Evolutionary conservation across 2,329 filamentous ascomycete species (phyloP).

Genomic region (Malbranchea cinnamomea): DNA sequence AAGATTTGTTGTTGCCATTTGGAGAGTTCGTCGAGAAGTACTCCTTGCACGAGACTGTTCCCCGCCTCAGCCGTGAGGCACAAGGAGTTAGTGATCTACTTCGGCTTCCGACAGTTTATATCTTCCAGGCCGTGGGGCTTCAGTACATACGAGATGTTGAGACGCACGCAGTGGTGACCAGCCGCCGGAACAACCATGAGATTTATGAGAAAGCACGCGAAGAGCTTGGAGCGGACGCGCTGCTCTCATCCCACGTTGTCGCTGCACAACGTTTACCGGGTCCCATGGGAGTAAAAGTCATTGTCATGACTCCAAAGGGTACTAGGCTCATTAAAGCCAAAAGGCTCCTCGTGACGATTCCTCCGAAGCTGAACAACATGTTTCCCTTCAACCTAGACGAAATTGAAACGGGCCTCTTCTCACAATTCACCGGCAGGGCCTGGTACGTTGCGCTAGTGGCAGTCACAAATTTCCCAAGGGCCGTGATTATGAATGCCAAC

Average conservation of each 20-base stretch:
- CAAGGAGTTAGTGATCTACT: slow-evolving; percentile 14
- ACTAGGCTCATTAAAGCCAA: slow-evolving; percentile 21
- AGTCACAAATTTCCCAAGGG: slow-evolving; percentile 18
- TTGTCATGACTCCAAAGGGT: slow-evolving; percentile 18
- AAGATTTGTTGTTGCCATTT: slow-evolving; percentile 18
- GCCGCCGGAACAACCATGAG: slow-evolving; percentile 7
- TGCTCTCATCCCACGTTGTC: slow-evolving; percentile 9
- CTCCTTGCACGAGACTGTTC: slow-evolving; percentile 11
- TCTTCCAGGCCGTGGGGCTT: slow-evolving; percentile 16
- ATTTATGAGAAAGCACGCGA: slow-evolving; percentile 13
- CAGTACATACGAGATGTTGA: too few species aligned
- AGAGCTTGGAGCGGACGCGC: slow-evolving; percentile 11
- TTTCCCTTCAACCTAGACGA: slow-evolving; percentile 19
- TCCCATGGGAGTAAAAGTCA: slow-evolving; percentile 9
- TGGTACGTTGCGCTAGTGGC: slow-evolving; percentile 22
- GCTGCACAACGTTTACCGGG: slow-evolving; percentile 3
- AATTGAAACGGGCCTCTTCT: slow-evolving; percentile 22
- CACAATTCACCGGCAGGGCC: slow-evolving; percentile 17
- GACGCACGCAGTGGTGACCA: slow-evolving; percentile 6
- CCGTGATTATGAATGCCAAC: slow-evolving; percentile 13
- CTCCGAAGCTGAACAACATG: slow-evolving; percentile 23
- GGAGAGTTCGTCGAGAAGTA: slow-evolving; percentile 16
- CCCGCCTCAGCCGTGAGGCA: slow-evolving; percentile 10
- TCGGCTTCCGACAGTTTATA: slow-evolving; percentile 12
- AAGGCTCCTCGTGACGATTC: slow-evolving; percentile 28